These are phyloP conservation scores for Oidiodendron maius DNA, from an alignment of 495 filamentous ascomycete genomes.

Conservation along the genomic window DNA sequence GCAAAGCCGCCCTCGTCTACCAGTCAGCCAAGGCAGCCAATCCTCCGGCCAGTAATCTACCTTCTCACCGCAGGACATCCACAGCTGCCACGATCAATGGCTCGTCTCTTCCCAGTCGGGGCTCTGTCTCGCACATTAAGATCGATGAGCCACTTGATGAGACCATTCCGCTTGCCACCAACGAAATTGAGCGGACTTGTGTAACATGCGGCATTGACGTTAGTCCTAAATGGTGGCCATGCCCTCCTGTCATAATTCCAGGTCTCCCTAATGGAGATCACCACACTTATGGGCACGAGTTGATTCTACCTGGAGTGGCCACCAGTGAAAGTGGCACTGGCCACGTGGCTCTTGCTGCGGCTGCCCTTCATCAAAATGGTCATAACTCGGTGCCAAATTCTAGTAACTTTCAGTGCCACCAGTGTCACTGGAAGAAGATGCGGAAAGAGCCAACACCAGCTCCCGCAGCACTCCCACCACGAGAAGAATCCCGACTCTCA, in stretches of 20 bases:
- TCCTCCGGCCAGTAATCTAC: neutral
- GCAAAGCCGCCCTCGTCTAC: conserved; percentile 56
- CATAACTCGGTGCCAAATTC: neutral
- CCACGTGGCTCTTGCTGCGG: conserved; percentile 42
- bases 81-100: conserved; percentile 10
- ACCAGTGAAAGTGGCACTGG: conserved; percentile 33
- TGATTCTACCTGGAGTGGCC: conserved; percentile 32
- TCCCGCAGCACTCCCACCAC: conserved; percentile 31
- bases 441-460: conserved; percentile 30
- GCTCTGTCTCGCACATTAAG: conserved; percentile 30
- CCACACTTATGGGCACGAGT: conserved; percentile 17
- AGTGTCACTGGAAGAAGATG: conserved; percentile 41
- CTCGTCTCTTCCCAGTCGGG: conserved; percentile 1
- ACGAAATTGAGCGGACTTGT: conserved; percentile 23
- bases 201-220: conserved; percentile 52
- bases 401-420: conserved; percentile 44
- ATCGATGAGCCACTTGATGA: conserved; percentile 17
- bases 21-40: conserved; percentile 21
- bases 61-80: conserved; percentile 19
- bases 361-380: conserved; percentile 20
- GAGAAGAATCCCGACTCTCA: conserved; percentile 18
- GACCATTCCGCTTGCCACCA: neutral
- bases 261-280: conserved; percentile 18
- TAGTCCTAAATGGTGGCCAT: conserved; percentile 56
- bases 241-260: conserved; percentile 4